Conservation (phyloP, 495 filamentous ascomycete species). For the Terfezia claveryi region DNA sequence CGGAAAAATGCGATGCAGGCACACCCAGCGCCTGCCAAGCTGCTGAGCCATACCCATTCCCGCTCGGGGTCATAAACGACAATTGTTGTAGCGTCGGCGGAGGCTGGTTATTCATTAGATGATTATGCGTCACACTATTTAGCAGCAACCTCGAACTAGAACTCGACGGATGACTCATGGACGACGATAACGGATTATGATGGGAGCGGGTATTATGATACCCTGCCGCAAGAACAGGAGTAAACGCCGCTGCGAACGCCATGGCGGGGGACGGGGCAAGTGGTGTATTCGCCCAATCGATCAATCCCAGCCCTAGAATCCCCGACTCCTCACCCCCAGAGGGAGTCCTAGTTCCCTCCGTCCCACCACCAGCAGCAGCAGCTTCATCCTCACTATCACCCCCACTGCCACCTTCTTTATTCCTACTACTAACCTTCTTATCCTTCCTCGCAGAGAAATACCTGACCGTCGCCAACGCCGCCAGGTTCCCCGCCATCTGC, state of each 20-base stretch:
- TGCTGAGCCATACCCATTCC: background rate
- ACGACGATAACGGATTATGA: no score
- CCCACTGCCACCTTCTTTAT: background rate
- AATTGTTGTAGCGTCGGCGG: background rate
- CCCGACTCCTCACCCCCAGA: no score
- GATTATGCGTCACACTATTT: background rate
- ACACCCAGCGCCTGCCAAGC: background rate
- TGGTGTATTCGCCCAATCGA: background rate
- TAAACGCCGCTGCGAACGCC: background rate
- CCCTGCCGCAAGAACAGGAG: background rate
- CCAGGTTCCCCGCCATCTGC: conserved; percentile 45
- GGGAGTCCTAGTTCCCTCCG: background rate
- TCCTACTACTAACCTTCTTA: background rate
- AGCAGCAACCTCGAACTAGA: no score
- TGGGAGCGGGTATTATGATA: background rate
- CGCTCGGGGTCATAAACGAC: background rate
- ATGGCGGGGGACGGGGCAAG: background rate
- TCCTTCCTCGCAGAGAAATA: conserved; percentile 11
- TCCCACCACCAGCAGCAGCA: background rate
- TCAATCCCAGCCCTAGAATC: no score
- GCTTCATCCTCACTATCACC: background rate
- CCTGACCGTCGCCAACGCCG: conserved; percentile 33
- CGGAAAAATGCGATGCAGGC: background rate
- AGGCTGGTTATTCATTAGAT: background rate
- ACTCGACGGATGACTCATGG: no score